Conservation (phyloP, 495 filamentous ascomycete species). For the Penicillium coffeae region DNA sequence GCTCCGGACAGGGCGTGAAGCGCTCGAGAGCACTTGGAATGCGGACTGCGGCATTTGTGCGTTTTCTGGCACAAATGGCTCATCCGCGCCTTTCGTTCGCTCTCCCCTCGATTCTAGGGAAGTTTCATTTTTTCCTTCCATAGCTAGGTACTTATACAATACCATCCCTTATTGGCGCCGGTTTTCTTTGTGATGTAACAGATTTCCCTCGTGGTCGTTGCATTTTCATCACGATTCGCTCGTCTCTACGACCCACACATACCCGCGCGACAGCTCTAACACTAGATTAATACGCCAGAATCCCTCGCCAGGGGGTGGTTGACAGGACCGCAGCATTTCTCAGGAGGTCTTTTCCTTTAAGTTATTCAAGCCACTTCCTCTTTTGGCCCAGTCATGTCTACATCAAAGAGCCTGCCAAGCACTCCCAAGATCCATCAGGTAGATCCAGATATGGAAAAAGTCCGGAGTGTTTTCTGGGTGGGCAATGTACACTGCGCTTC, state of each 20-base stretch:
- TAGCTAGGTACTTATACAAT: conserved; percentile 1
- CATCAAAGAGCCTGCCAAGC: conserved; percentile 3
- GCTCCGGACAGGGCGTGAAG: conserved; percentile 7
- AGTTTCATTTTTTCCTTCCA: conserved; percentile 19
- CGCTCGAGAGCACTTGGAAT: conserved; percentile 24
- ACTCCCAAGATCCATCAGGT: conserved; percentile 9
- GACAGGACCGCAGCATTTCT: no score
- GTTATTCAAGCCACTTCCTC: background rate
- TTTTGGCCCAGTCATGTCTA: background rate
- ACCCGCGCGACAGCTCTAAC: conserved; percentile 6
- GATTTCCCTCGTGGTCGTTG: conserved; percentile 6
- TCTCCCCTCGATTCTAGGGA: conserved; percentile 9
- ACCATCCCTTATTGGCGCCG: conserved; percentile 1
- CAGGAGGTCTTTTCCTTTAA: no score
- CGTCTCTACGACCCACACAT: conserved; percentile 4
- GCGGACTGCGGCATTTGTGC: conserved; percentile 42
- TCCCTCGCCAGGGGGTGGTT: no score
- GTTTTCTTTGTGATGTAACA: conserved; percentile 7
- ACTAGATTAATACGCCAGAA: background rate
- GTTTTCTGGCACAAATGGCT: conserved; percentile 39
- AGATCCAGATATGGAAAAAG: background rate
- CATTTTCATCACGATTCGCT: conserved; percentile 4
- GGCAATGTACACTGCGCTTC: conserved; percentile 53
- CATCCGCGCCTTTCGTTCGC: conserved; percentile 17
- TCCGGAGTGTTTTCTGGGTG: conserved; percentile 41